A percentile compares a stretch with the other conserved stretches of the same genome.
These are phyloP conservation scores for Hemerocallis citrina DNA, from an alignment of 106 monocot genomes.

Conservation along the genomic window DNA sequence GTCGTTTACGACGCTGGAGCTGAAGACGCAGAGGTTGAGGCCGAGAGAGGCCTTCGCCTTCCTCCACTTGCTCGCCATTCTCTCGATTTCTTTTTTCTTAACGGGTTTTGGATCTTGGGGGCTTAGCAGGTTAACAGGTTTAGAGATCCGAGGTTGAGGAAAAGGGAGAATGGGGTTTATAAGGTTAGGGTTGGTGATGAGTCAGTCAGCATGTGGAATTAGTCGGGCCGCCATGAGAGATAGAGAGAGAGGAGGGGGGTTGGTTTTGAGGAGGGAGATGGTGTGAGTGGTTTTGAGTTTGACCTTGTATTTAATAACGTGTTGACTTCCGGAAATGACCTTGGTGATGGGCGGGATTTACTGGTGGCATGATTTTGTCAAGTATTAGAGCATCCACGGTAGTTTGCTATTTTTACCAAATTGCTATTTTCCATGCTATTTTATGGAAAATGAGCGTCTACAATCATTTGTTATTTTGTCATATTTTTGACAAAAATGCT, in stretches of 20 bases:
- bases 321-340: background rate
- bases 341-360: no score
- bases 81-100: background rate
- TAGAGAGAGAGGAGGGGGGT: no score
- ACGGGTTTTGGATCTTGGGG: background rate
- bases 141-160: background rate
- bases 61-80: slow-evolving; percentile 62
- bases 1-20: slow-evolving; percentile 35
- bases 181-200: background rate
- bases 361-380: no score
- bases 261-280: background rate
- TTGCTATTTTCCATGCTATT: no score
- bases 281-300: background rate
- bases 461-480: no score
- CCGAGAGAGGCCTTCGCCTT: slow-evolving; percentile 59
- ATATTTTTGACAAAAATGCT: no score
- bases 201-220: background rate
- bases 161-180: background rate
- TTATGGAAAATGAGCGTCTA: no score
- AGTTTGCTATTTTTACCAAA: no score
- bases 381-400: no score
- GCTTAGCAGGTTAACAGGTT: background rate
- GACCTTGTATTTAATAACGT: background rate
- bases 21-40: slow-evolving; percentile 49
- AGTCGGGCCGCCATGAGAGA: no score